These are phyloP conservation scores for Termitomyces bulborhizus DNA, from an alignment of 768 basidiomycete genomes.

Conservation along the genomic window DNA sequence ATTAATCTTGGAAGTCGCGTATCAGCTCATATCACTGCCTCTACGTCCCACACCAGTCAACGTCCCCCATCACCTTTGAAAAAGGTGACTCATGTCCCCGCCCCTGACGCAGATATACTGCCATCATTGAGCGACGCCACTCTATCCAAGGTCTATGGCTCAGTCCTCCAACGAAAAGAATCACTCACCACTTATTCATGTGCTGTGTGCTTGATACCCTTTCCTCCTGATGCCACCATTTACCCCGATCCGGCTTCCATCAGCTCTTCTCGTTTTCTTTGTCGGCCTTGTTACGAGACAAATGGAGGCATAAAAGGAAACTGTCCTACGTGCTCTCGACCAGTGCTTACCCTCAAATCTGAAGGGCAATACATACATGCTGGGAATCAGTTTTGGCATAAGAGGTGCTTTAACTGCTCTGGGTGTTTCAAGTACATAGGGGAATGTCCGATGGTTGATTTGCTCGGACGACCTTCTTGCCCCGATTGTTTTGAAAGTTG, in stretches of 20 bases:
- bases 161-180: conserved; percentile 74
- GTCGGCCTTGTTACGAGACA: conserved; percentile 61
- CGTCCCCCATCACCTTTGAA: conserved; percentile 58
- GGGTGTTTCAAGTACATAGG: conserved; percentile 72
- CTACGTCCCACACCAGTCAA: conserved; percentile 30
- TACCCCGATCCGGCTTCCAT: conserved; percentile 64
- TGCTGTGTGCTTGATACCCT: conserved; percentile 53
- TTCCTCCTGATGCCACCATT: conserved; percentile 80
- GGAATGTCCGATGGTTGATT: conserved; percentile 71
- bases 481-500: conserved; percentile 77
- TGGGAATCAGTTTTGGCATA: conserved; percentile 72
- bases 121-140: conserved; percentile 50
- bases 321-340: conserved; percentile 60
- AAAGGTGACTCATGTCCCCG: conserved; percentile 41
- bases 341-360: conserved; percentile 67
- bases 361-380: conserved; percentile 78
- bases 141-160: conserved; percentile 80
- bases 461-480: conserved; percentile 78
- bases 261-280: conserved; percentile 54
- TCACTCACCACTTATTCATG: conserved; percentile 67
- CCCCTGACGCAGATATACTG: conserved; percentile 55
- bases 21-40: conserved; percentile 51
- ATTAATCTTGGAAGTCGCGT: conserved; percentile 39
- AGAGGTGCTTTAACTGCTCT: conserved; percentile 70
- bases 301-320: conserved; percentile 76